Percentiles rank a stretch among this genome's conserved stretches.
Conservation (phyloP, 208 protist species). For the Crithidia bombi region DNA sequence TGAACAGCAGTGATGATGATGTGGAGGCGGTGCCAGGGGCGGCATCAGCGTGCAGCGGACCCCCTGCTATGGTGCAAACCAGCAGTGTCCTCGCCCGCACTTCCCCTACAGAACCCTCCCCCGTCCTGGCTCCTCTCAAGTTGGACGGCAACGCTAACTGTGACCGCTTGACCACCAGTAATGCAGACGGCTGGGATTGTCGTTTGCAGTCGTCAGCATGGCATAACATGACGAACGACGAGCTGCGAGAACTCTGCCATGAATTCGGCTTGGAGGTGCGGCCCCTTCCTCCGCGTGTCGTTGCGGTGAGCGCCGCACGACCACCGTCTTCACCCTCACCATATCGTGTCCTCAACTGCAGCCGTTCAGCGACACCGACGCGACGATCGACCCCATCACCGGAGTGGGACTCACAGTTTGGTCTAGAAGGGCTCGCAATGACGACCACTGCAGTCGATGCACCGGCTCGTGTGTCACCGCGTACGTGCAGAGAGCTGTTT, state of each 20-base stretch:
- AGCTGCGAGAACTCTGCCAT: conserved; percentile 23
- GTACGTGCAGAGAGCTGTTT: conserved; percentile 1
- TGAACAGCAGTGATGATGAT: conserved; percentile 16
- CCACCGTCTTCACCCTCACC: neutral
- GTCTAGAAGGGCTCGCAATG: neutral
- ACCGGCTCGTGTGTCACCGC: neutral
- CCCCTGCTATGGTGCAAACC: neutral
- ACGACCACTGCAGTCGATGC: neutral
- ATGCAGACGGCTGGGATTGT: neutral
- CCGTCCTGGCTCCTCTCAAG: too few relatives aligned
- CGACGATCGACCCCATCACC: neutral
- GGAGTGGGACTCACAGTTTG: neutral
- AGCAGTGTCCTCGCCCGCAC: neutral
- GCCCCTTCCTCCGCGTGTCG: neutral
- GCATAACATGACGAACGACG: conserved; percentile 28
- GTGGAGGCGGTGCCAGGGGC: neutral
- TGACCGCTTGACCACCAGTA: neutral
- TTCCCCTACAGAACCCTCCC: too few relatives aligned
- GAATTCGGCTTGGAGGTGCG: conserved; percentile 21
- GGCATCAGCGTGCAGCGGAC: neutral
- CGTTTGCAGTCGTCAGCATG: conserved; percentile 14
- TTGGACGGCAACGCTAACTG: too few relatives aligned
- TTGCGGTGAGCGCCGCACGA: neutral
- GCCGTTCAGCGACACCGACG: neutral
- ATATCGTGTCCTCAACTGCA: neutral